Conservation (phyloP, 768 basidiomycete genomes). For the Leucogyrophana mollusca region DNA sequence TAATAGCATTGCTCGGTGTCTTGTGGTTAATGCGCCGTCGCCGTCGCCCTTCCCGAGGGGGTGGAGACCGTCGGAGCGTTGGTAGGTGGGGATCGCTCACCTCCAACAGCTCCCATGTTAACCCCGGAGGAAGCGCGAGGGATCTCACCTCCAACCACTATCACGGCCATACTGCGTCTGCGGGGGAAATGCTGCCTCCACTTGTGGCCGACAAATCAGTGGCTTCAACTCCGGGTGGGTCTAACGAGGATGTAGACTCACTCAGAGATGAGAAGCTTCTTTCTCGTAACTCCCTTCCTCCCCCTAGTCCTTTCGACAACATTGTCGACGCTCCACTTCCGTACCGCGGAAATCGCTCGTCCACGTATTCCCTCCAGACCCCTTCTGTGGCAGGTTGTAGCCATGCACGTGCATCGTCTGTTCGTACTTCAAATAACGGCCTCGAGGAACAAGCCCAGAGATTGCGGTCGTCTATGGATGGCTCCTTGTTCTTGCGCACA, state of each 20-base stretch:
- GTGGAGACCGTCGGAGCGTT: slow-evolving; percentile 24
- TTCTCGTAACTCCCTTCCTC: slow-evolving; percentile 11
- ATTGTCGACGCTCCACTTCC: slow-evolving; percentile 14
- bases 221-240: slow-evolving; percentile 16
- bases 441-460: slow-evolving; percentile 31
- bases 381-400: slow-evolving; percentile 6
- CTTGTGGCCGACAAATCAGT: slow-evolving; percentile 15
- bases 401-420: slow-evolving; percentile 9
- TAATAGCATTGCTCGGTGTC: slow-evolving; percentile 33
- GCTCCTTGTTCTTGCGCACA: slow-evolving; percentile 18
- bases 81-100: slow-evolving; percentile 26
- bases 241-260: slow-evolving; percentile 16
- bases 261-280: slow-evolving; percentile 22
- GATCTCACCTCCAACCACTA: slow-evolving; percentile 8
- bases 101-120: slow-evolving; percentile 18
- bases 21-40: slow-evolving; percentile 24
- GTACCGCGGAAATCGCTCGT: slow-evolving; percentile 14
- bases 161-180: slow-evolving; percentile 21
- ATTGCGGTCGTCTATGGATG: slow-evolving; percentile 31
- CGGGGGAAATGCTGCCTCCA: slow-evolving; percentile 13
- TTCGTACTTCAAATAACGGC: slow-evolving; percentile 12
- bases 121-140: background rate
- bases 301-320: slow-evolving; percentile 17
- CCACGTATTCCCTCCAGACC: slow-evolving; percentile 15
- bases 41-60: slow-evolving; percentile 22